Evolutionary conservation across 108 stramenopile species (phyloP), one percentile per base, ranked within the genome.

Genomic region (Cyclotella kingstonii): DNA sequence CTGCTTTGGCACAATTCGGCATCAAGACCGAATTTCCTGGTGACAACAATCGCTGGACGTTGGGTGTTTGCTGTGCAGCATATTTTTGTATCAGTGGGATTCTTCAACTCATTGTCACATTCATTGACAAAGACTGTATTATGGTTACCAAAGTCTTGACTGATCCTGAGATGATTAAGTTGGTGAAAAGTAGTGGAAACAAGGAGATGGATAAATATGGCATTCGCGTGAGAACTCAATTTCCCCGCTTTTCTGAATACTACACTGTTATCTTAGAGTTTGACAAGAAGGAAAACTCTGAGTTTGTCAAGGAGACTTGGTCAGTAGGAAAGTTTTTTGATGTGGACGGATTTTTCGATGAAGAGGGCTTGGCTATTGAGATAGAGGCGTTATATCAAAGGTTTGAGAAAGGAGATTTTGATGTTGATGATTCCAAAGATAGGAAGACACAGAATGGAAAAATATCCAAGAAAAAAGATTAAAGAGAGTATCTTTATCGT

Each of bases 1-100:
- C 97, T 19, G 55, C 89, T 21, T 63, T 89, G 14, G 97, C 95
- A 3, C 97, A 98, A 66, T 96, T 98, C 64, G 90, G 84, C 36
- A 52, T 73, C 21, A 89, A 93, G 0, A 58, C 94, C 35, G 94
- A 95, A 25, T 98, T 98, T 57, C 96, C 97, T 41, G 85, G 95
- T 14, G 39, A 42, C 41, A 22, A 21, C 40, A 85, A 82, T 30
- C 83, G 97, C 6, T 78, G 83, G 22, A 38, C 91, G 29, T 70
- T 98, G 52, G 97, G 94, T 4, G 69, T 92, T 4, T 98, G 97
- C 65, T 95, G 95, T 67, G 70, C 59, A 22, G 68, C 70, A 46
- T 98, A 98, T 81, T 98, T 98, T 77, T 56, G 90, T n/a, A 62
- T 94, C 46, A 86, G 83, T 58, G 85, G 90, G n/a, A 64, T 94